Conservation (phyloP, 2,329 filamentous ascomycete genomes). For the Penicillium sp. region DNA sequence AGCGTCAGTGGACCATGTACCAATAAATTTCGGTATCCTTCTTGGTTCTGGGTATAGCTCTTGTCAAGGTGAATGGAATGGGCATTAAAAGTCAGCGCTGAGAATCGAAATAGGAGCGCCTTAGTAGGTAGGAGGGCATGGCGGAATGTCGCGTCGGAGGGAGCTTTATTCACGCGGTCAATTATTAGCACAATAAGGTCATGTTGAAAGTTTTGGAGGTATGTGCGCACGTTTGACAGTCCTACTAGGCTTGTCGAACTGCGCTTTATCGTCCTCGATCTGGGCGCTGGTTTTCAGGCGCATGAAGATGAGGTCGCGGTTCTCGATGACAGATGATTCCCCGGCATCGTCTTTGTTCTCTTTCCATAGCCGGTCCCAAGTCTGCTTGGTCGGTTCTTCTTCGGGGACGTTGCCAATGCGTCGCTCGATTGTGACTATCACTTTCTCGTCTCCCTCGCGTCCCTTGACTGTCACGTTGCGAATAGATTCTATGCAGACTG, state of each 20-base stretch:
- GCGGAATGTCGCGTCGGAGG: slow-evolving; percentile 51
- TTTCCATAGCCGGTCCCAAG: slow-evolving; percentile 44
- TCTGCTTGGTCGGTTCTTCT: slow-evolving; percentile 32
- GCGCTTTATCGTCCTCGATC: slow-evolving; percentile 24
- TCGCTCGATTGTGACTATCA: slow-evolving; percentile 60
- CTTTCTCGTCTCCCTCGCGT: slow-evolving; percentile 50
- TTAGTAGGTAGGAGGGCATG: slow-evolving; percentile 63
- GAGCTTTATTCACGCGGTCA: slow-evolving; percentile 38
- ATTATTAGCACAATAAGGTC: slow-evolving; percentile 17
- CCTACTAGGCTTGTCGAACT: slow-evolving; percentile 25
- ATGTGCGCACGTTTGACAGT: slow-evolving; percentile 36
- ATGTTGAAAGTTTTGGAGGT: slow-evolving; percentile 9
- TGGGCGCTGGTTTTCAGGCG: slow-evolving; percentile 45
- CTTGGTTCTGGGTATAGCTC: slow-evolving; percentile 63
- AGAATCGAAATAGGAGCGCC: slow-evolving; percentile 81
- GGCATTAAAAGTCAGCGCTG: slow-evolving; percentile 85
- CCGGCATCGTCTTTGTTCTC: slow-evolving; percentile 43
- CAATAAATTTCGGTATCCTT: slow-evolving; percentile 70
- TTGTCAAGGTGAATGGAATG: slow-evolving; percentile 85
- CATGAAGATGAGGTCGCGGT: slow-evolving; percentile 63
- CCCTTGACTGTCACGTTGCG: slow-evolving; percentile 51
- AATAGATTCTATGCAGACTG: slow-evolving; percentile 48
- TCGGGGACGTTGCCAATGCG: slow-evolving; percentile 45
- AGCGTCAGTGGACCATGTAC: slow-evolving; percentile 84
- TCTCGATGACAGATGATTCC: slow-evolving; percentile 52